Evolutionary conservation across 1,139 yeast genomes (phyloP), one percentile per base, ranked within the genome.

Genomic region (Sugiyamaella xylanicola): DNA sequence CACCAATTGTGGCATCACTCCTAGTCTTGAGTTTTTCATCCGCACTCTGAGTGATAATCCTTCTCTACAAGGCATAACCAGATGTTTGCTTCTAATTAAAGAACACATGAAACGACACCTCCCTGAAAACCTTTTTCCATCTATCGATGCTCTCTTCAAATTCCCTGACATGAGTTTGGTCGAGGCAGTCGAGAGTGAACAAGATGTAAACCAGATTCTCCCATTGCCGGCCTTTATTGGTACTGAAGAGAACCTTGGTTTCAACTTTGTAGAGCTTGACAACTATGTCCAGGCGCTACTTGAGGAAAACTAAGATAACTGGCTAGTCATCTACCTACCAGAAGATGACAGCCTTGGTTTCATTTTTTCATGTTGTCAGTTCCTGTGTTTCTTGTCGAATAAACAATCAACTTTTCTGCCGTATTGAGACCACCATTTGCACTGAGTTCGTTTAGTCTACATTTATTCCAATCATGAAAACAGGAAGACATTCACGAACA

Each of bases 191-290:
- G 52, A 41, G 11, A 42, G 42, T 16, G 51, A 42, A 13, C 41
- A 32, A 27, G 48, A 40, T 15, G 51, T 39, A 5, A 37, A 36
- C n/a, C 21, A 17, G 8, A 43, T 42, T 2, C 36, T 48, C 1
- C 56, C 51, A n/a, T 41, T 53, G 9, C 56, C 56, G 11, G 56
- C 56, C 7, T 53, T 53, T 27, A 48, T 53, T 22, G 56, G 56
- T 15, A 46, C 43, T n/a, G 50, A 43, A 9, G 53, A 43, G 16
- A 43, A 36, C 9, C 37, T 53, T 9, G 56, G 48, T 2, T 36
- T 48, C 32, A 48, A 46, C 19, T 53, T 53, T 29, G 48, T 48
- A 22, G 56, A 53, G 49, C 50, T 53, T 11, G 56, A 53, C 22
- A 39, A 50, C 32, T 48, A 53, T 21, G 56, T 48, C 27, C 53